Conservation (phyloP, 1,139 yeast genomes). For the Yarrowia galli region DNA sequence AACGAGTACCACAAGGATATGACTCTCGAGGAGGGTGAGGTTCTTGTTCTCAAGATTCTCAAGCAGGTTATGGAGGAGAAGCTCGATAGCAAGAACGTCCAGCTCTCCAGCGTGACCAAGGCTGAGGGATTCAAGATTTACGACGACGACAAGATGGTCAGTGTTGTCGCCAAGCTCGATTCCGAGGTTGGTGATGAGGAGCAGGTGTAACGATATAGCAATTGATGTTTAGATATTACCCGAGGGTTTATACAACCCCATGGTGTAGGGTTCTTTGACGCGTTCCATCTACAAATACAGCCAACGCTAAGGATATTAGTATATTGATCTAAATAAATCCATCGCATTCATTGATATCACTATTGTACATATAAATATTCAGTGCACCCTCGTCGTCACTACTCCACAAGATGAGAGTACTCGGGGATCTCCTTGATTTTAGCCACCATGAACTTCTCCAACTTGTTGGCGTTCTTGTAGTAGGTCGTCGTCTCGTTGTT, state of each 20-base stretch:
- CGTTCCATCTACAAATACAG: too few species aligned
- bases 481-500: constrained; percentile 49
- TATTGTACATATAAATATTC: constrained; percentile 36
- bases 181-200: constrained; percentile 30
- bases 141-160: constrained; percentile 81
- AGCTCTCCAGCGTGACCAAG: constrained; percentile 88
- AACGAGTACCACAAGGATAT: constrained; percentile 95
- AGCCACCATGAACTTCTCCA: constrained; percentile 83
- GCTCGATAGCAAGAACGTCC: constrained; percentile 93
- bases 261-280: too few species aligned
- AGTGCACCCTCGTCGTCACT: constrained; percentile 11
- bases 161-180: constrained; percentile 75
- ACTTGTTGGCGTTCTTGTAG: constrained; percentile 74
- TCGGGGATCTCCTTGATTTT: constrained; percentile 87
- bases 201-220: constrained; percentile 25
- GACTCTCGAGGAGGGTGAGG: constrained; percentile 93
- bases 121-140: constrained; percentile 89
- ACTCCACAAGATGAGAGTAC: constrained; percentile 62
- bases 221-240: constrained; percentile 22
- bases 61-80: constrained; percentile 99
- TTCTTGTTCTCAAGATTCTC: constrained; percentile 83
- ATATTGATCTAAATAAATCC: background rate
- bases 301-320: background rate
- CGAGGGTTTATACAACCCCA: too few species aligned
- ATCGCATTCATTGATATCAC: constrained; percentile 32